phyloP scores from a whole-genome alignment of 768 basidiomycete species.

The Phlebiopsis flavidoalba region DNA sequence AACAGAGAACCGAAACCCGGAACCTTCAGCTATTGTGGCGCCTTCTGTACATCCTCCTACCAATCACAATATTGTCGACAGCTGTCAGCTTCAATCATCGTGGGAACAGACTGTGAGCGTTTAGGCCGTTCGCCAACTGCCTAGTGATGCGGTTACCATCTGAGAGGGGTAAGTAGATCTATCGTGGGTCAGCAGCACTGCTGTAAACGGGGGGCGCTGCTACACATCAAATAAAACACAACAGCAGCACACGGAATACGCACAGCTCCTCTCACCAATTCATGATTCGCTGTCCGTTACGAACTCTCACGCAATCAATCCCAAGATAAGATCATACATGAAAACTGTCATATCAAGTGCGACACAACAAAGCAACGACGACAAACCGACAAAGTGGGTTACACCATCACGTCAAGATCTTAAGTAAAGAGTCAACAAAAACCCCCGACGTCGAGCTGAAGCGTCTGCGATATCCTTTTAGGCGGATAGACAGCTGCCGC shows the following conservation, averaged over 20 bases:
- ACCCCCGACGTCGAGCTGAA: too few species aligned
- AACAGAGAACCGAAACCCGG: too few species aligned
- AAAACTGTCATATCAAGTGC: conserved; percentile 8
- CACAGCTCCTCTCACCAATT: not conserved
- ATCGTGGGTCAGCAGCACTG: not conserved
- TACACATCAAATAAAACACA: not conserved
- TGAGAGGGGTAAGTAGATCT: not conserved
- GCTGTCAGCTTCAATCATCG: too few species aligned
- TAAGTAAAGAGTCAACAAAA: conserved; percentile 5
- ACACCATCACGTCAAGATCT: conserved; percentile 11
- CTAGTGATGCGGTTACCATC: not conserved
- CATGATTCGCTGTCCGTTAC: not conserved
- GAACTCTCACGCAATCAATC: not conserved
- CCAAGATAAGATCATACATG: not conserved
- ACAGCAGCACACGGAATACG: not conserved
- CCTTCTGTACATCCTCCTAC: not conserved
- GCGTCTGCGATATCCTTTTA: conserved; percentile 11
- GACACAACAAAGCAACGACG: conserved; percentile 13
- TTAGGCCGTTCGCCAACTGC: not conserved
- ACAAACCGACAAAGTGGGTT: conserved; percentile 5
- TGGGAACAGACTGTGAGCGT: not conserved
- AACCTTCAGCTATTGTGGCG: not conserved
- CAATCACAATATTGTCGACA: too few species aligned
- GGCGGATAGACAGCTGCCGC: not conserved
- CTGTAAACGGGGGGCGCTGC: not conserved